Conservation (phyloP, 306 rosid species). For the Comarum palustre region DNA sequence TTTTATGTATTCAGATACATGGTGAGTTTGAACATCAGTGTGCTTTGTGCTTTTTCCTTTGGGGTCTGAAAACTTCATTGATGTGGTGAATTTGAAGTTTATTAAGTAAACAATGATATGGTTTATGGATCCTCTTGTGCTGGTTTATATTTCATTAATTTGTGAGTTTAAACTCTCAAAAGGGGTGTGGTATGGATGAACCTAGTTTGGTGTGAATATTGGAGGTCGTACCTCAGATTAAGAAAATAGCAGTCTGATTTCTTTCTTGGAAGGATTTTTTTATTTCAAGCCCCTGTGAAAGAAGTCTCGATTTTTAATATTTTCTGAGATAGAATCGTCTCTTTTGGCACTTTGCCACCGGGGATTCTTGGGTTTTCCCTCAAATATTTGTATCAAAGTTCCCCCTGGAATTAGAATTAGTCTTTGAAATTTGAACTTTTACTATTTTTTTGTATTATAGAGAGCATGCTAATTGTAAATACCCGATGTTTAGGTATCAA, state of each 20-base stretch:
- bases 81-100: conserved; percentile 12
- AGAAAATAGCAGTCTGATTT: not conserved
- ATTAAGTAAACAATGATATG: conserved; percentile 2
- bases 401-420: not conserved
- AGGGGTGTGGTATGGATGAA: not conserved
- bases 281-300: not conserved
- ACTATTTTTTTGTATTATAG: not conserved
- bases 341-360: not conserved
- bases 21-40: conserved; percentile 23
- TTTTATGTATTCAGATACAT: conserved; percentile 23
- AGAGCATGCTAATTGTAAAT: not conserved
- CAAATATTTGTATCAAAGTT: not conserved
- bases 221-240: not conserved
- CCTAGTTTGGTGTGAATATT: conserved; percentile 5
- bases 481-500: not conserved
- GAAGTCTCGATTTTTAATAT: not conserved
- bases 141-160: not conserved
- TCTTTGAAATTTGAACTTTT: conserved; percentile 6
- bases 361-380: not conserved
- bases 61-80: not conserved
- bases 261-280: not conserved
- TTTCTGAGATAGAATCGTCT: conserved; percentile 1
- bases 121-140: conserved; percentile 3
- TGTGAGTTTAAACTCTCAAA: not conserved
- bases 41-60: not conserved